Conservation (phyloP, 805 yeast genomes). For the Starmerella vaccinii region DNA sequence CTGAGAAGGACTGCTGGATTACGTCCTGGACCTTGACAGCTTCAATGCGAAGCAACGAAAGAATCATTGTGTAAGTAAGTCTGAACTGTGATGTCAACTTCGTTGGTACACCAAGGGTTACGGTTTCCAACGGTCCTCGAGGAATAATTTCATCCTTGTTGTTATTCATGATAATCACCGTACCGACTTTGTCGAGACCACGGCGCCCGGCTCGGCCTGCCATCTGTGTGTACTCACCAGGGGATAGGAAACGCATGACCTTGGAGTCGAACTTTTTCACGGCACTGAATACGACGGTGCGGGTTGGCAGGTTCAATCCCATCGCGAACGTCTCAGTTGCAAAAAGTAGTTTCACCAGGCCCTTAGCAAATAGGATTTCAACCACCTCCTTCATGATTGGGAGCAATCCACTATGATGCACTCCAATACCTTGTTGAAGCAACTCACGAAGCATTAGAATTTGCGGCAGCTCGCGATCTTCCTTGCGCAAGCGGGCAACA, state of each 20-base stretch:
- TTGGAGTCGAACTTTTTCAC: conserved; percentile 85
- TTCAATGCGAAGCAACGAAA: conserved; percentile 82
- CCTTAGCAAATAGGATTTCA: conserved; percentile 79
- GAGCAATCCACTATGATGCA: conserved; percentile 86
- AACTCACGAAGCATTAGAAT: conserved; percentile 71
- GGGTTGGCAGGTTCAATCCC: conserved; percentile 94
- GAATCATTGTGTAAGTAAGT: conserved; percentile 85
- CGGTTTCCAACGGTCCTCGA: conserved; percentile 53
- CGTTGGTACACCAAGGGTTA: conserved; percentile 81
- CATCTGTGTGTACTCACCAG: conserved; percentile 98
- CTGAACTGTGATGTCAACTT: conserved; percentile 86
- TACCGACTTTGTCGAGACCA: conserved; percentile 87
- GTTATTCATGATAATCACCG: conserved; percentile 78
- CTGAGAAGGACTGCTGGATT: conserved; percentile 93
- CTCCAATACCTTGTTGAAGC: conserved; percentile 84
- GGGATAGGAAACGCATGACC: conserved; percentile 65
- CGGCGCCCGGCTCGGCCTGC: conserved; percentile 98
- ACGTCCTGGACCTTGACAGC: conserved; percentile 95
- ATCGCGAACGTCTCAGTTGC: conserved; percentile 98
- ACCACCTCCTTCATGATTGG: conserved; percentile 91
- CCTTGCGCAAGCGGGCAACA: conserved; percentile 73
- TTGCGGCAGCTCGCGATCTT: conserved; percentile 89
- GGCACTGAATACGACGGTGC: conserved; percentile 87
- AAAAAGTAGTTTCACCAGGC: conserved; percentile 78
- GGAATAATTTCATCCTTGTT: conserved; percentile 29